Base-by-base conservation (phyloP, 164 flowering plant genomes). In the Nymphaea colorata region DNA sequence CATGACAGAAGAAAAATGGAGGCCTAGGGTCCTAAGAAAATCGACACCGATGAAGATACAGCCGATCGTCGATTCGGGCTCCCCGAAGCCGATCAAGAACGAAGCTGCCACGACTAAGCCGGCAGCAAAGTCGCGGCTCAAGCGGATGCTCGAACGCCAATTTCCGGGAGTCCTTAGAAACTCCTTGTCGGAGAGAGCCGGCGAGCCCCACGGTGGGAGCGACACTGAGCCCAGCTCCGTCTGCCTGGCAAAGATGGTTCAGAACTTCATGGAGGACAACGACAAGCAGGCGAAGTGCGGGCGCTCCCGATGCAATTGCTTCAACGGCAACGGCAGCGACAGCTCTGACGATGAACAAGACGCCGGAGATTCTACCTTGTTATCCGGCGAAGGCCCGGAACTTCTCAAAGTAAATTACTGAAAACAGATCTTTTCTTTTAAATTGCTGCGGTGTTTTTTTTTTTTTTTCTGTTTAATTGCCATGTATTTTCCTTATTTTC, bases 221-320 rank as follows among this genome's bases (percentile, higher is more conserved):
- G 87, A 87, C 53, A 82, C 85, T n/a, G 96, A 93, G 82, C 98
- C 98, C 68, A 93, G 88, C 80, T 88, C 98, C 2, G 84, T 90
- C 36, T 86, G 93, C 51, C 75, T 93, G 78, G 93, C 82, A 14
- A 93, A 87, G 66, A 83, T 90, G 93, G 98, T 93, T 10, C 90
- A 87, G 80, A 88, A 72, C 65, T 93, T 84, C 80, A 86, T 89
- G 6, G 92, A 89, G 69, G 95, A 89, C 61, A 81, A 73, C 72
- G 94, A 88, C 72, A 86, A 82, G 76, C 88, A 71, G 64, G 83
- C 71, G 5, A 82, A 79, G 74, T 82, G 84, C 18, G 87, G 89
- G 59, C 81, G 88, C 41, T 84, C 78, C 67, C 88, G 95, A 61
- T 87, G 95, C 83, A 88, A 87, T 69, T 92, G 98, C 84, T 90